A percentile compares a stretch with the other conserved stretches of the same genome.
phyloP scores from a whole-genome alignment of 139 green algal genomes.

The Tetradesmus obliquus region DNA sequence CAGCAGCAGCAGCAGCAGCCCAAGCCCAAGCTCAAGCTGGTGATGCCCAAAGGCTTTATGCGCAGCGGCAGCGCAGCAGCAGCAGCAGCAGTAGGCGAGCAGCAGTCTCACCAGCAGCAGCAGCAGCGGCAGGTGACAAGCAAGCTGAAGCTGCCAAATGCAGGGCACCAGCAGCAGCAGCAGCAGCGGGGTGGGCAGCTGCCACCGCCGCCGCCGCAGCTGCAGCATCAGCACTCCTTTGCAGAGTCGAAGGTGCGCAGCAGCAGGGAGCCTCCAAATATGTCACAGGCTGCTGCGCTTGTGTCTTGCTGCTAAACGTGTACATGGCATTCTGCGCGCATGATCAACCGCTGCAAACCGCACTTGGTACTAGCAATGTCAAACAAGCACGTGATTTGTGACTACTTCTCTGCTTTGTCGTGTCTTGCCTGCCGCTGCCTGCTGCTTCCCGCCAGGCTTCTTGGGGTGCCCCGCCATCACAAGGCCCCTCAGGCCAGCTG shows the following conservation, averaged over 20 bases:
- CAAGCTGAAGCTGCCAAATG: neutral
- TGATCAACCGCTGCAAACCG: no score
- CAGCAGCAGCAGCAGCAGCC: neutral
- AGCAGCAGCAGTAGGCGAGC: slow-evolving; percentile 11
- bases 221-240: slow-evolving; percentile 31
- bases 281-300: neutral
- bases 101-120: slow-evolving; percentile 13
- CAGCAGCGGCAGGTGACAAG: neutral
- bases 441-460: neutral
- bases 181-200: neutral
- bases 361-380: neutral
- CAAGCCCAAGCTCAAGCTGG: slow-evolving; percentile 35
- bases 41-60: neutral
- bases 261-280: neutral
- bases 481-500: neutral
- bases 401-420: no score
- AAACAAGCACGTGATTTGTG: no score
- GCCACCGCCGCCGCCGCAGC: neutral
- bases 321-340: no score
- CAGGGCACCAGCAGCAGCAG: neutral
- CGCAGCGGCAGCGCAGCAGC: neutral
- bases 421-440: neutral
- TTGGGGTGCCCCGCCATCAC: slow-evolving; percentile 14
- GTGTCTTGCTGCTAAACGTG: neutral
- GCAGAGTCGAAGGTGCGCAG: neutral